Percentiles rank a stretch among this genome's conserved stretches.
Evolutionary conservation across 1,284 basidiomycete species (phyloP).

Genomic region (Meripilus lineatus): DNA sequence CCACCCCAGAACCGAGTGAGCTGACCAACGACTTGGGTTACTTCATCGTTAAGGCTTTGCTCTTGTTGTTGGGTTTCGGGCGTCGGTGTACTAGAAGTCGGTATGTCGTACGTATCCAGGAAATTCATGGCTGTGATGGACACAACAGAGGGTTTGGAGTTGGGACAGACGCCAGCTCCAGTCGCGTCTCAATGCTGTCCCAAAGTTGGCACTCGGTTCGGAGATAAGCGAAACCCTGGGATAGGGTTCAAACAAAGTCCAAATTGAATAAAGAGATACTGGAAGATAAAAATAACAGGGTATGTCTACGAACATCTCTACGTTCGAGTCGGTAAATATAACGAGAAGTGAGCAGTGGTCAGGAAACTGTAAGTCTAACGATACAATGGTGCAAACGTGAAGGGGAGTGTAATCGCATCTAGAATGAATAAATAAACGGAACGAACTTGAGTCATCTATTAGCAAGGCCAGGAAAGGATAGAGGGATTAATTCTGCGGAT

Average conservation of each 20-base stretch:
- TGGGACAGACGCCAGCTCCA: too few species aligned
- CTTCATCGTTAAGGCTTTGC: slow-evolving; percentile 78
- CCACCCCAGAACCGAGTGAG: slow-evolving; percentile 87
- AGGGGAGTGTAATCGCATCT: too few species aligned
- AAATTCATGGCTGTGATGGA: slow-evolving; percentile 55
- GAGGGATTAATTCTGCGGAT: not conserved
- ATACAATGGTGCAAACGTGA: not conserved
- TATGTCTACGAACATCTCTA: not conserved
- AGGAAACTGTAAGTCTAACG: not conserved
- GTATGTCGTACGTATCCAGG: slow-evolving; percentile 60
- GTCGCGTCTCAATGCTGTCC: not conserved
- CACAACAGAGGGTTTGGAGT: not conserved
- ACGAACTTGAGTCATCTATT: not conserved
- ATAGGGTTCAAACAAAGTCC: not conserved
- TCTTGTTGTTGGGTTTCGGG: slow-evolving; percentile 33
- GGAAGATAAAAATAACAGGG: not conserved
- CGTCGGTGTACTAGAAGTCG: slow-evolving; percentile 43
- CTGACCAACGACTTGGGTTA: slow-evolving; percentile 80
- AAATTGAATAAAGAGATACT: too few species aligned
- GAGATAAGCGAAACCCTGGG: not conserved
- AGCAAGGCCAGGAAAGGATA: not conserved
- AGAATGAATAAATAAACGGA: too few species aligned
- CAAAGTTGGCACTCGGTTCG: not conserved
- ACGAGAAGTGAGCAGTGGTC: not conserved
- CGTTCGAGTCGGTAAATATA: not conserved